A percentile compares a stretch with the other conserved stretches of the same genome.
These are phyloP conservation scores for Sporothrix dimorphospora DNA, from an alignment of 2,329 filamentous ascomycete genomes.

Conservation along the genomic window DNA sequence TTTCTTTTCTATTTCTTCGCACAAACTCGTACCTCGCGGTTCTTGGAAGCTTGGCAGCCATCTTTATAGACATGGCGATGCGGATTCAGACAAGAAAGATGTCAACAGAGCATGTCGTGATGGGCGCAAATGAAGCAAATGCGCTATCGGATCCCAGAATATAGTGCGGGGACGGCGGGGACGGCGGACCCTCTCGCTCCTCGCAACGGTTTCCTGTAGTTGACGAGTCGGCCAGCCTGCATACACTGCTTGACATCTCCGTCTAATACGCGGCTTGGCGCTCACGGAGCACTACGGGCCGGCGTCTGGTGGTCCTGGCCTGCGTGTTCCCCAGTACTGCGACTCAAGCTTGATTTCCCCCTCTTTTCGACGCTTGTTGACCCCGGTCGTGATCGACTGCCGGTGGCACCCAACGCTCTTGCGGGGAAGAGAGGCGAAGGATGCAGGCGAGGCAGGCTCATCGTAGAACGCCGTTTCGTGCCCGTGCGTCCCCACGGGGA, in stretches of 20 bases:
- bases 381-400: slow-evolving; percentile 1
- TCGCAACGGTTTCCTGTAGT: not conserved
- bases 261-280: not conserved
- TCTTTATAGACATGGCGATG: not conserved
- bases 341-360: not conserved
- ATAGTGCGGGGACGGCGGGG: slow-evolving; percentile 6
- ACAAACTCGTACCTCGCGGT: not conserved
- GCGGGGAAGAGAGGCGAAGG: slow-evolving; percentile 17
- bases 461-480: not conserved
- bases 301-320: not conserved
- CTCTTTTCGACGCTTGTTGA: not conserved
- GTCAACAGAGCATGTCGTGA: not conserved
- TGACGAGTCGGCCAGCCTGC: not conserved
- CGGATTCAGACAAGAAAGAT: not conserved
- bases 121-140: not conserved
- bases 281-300: slow-evolving; percentile 19
- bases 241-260: not conserved
- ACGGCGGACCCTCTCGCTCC: not conserved
- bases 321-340: not conserved
- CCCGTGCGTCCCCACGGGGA: slow-evolving; percentile 15
- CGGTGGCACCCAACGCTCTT: not conserved
- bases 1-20: not conserved
- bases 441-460: not conserved
- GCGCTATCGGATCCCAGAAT: not conserved
- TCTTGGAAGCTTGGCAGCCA: slow-evolving; percentile 14